These are phyloP conservation scores for Pichia terricola DNA, from an alignment of 1,139 yeast genomes.

Conservation along the genomic window DNA sequence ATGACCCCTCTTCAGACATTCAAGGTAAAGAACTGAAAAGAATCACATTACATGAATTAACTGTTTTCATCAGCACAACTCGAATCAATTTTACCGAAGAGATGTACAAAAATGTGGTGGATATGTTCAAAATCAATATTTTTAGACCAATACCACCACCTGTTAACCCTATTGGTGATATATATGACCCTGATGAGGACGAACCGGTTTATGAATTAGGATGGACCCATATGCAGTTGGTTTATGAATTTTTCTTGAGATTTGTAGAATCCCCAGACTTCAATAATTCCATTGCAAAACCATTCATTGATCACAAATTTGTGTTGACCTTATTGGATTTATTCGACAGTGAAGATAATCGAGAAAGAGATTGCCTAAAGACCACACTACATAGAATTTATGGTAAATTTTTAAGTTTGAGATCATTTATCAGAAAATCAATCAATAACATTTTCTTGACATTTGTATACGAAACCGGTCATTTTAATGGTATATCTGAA, in stretches of 20 bases:
- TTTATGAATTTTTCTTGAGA: conserved; percentile 85
- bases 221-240: conserved; percentile 99
- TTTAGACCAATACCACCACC: conserved; percentile 98
- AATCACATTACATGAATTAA: conserved; percentile 75
- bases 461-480: conserved; percentile 89
- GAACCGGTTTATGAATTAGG: conserved; percentile 95
- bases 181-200: conserved; percentile 97
- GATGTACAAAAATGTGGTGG: conserved; percentile 80
- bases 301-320: conserved; percentile 85
- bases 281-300: conserved; percentile 87
- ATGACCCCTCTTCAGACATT: conserved; percentile 85
- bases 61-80: conserved; percentile 70
- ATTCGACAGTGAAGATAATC: conserved; percentile 92
- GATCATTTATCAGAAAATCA: conserved; percentile 86
- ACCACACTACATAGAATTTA: conserved; percentile 92
- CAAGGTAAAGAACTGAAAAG: conserved; percentile 90
- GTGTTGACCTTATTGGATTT: conserved; percentile 72
- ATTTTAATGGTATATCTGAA: conserved; percentile 95
- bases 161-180: conserved; percentile 91
- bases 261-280: conserved; percentile 94
- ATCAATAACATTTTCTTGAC: conserved; percentile 88
- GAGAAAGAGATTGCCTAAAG: conserved; percentile 90
- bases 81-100: conserved; percentile 82
- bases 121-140: conserved; percentile 80
- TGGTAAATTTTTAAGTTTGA: conserved; percentile 83